These are phyloP conservation scores for Isabelozyma gotoi DNA, from an alignment of 805 yeast genomes.

Conservation along the genomic window DNA sequence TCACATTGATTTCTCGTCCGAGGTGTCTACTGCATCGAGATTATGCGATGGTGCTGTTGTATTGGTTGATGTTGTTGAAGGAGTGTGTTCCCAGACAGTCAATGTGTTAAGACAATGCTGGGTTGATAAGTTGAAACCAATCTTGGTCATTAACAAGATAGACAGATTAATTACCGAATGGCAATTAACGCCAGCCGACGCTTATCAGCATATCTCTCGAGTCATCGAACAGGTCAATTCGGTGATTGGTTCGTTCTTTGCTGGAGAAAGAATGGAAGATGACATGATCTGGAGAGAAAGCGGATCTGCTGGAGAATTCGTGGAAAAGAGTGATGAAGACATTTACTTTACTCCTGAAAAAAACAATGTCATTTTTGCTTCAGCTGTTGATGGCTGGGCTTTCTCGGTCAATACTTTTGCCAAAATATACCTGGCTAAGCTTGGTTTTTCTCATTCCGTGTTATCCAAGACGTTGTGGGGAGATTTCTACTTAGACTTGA, in stretches of 20 bases:
- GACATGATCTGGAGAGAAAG: constrained; percentile 76
- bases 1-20: constrained; percentile 96
- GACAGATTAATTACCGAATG: constrained; percentile 84
- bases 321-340: constrained; percentile 77
- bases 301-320: constrained; percentile 56
- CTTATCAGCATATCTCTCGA: constrained; percentile 74
- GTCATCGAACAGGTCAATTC: constrained; percentile 93
- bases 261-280: constrained; percentile 90
- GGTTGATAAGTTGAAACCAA: constrained; percentile 86
- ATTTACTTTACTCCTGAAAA: constrained; percentile 83
- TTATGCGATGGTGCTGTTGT: constrained; percentile 97
- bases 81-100: constrained; percentile 96
- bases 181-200: constrained; percentile 79
- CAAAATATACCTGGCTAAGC: constrained; percentile 75
- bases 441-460: constrained; percentile 79
- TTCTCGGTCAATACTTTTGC: constrained; percentile 88
- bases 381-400: constrained; percentile 98
- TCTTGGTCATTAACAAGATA: constrained; percentile 85
- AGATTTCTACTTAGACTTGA: constrained; percentile 85
- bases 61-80: constrained; percentile 94
- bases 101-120: constrained; percentile 94
- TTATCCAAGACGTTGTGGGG: constrained; percentile 94
- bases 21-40: constrained; percentile 93
- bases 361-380: constrained; percentile 87
- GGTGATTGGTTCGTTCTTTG: constrained; percentile 87